A percentile compares a stretch with the other conserved stretches of the same genome.
Conservation (phyloP, 2,329 filamentous ascomycete species). For the Botrytis fragariae region DNA sequence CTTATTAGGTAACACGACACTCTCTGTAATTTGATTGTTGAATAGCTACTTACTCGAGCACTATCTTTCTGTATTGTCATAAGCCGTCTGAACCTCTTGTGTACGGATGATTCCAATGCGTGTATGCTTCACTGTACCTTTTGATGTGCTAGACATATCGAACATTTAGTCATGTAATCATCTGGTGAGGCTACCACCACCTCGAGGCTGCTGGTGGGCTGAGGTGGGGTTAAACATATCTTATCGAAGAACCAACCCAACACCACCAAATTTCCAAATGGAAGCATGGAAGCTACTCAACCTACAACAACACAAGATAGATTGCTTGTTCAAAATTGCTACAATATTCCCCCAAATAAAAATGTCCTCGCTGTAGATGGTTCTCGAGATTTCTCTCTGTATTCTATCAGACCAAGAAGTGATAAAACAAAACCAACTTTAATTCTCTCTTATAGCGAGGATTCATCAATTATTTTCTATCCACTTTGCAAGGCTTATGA, state of each 20-base stretch:
- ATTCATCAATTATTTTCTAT: background rate
- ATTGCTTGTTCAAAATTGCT: background rate
- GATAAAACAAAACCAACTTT: background rate
- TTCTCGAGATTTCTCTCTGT: background rate
- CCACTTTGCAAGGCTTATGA: conserved; percentile 11
- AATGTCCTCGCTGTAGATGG: background rate
- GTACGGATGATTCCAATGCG: background rate
- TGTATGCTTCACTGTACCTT: background rate
- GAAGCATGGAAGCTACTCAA: background rate
- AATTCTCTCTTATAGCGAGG: background rate
- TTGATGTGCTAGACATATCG: background rate
- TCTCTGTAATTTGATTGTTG: background rate
- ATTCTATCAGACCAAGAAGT: background rate
- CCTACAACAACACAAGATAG: background rate
- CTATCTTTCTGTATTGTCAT: background rate
- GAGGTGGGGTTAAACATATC: background rate
- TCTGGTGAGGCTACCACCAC: background rate
- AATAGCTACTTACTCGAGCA: background rate
- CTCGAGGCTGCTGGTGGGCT: background rate
- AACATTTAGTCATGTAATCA: background rate
- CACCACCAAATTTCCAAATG: background rate
- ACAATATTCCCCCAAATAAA: background rate
- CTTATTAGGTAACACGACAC: background rate
- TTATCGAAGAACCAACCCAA: background rate
- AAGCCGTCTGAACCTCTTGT: background rate